These are phyloP conservation scores for Knoxdaviesia proteae DNA, from an alignment of 2,329 filamentous ascomycete species.

Conservation along the genomic window DNA sequence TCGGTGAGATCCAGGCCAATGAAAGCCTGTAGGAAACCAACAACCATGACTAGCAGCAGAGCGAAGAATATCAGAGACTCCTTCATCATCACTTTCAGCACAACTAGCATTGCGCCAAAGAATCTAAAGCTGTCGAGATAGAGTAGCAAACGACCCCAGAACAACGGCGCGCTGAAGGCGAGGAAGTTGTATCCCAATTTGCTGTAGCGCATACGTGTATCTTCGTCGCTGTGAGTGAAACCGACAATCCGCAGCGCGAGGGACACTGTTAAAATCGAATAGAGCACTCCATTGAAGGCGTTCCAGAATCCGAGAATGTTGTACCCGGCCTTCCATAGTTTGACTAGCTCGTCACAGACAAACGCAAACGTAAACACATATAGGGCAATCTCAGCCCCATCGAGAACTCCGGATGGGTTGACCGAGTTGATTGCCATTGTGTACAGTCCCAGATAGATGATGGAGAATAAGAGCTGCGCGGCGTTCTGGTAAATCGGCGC, in stretches of 20 bases:
- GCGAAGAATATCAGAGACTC: slow-evolving; percentile 94
- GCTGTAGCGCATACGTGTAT: slow-evolving; percentile 31
- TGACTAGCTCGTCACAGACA: slow-evolving; percentile 67
- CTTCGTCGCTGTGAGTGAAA: slow-evolving; percentile 35
- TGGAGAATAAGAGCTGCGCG: slow-evolving; percentile 64
- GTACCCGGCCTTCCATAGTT: slow-evolving; percentile 84
- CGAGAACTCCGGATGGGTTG: slow-evolving; percentile 65
- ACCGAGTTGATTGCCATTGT: slow-evolving; percentile 88
- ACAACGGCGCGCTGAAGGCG: slow-evolving; percentile 85
- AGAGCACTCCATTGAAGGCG: slow-evolving; percentile 73
- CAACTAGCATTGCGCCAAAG: slow-evolving; percentile 95
- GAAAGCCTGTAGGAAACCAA: slow-evolving; percentile 85
- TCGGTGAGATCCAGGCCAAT: slow-evolving; percentile 77
- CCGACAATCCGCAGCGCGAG: slow-evolving; percentile 65
- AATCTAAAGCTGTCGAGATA: slow-evolving; percentile 89
- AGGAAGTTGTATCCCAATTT: slow-evolving; percentile 81
- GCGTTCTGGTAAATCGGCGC: slow-evolving; percentile 83
- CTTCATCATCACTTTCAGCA: slow-evolving; percentile 88
- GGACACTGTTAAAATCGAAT: slow-evolving; percentile 56
- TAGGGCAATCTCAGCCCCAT: slow-evolving; percentile 61
- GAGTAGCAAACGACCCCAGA: slow-evolving; percentile 80
- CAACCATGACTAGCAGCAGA: slow-evolving; percentile 60
- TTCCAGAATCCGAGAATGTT: slow-evolving; percentile 95
- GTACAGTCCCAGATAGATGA: slow-evolving; percentile 69
- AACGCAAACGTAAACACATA: slow-evolving; percentile 88